phyloP scores from a whole-genome alignment of 2,329 filamentous ascomycete genomes.

The Pestalotiopsis fici region DNA sequence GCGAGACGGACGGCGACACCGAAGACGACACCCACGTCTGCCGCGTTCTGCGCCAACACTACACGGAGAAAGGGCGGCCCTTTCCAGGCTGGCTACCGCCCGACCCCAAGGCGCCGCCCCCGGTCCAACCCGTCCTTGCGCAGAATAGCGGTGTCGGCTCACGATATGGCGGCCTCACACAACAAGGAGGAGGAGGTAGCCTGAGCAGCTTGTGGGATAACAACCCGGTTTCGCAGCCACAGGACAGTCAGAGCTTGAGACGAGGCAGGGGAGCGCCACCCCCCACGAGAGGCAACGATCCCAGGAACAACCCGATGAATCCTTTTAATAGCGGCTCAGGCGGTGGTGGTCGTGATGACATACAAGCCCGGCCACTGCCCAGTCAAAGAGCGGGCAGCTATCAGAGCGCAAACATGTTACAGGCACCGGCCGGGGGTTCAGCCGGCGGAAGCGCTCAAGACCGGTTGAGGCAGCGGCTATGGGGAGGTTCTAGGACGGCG shows the following conservation, averaged over 20 bases:
- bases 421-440: constrained; percentile 40
- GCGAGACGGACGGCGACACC: constrained; percentile 69
- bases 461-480: constrained; percentile 76
- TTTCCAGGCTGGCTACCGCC: constrained; percentile 88
- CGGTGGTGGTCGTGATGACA: constrained; percentile 32
- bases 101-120: constrained; percentile 75
- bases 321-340: constrained; percentile 33
- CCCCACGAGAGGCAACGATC: constrained; percentile 26
- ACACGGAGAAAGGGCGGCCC: constrained; percentile 80
- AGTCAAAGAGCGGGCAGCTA: constrained; percentile 76
- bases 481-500: constrained; percentile 62
- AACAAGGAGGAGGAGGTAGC: constrained; percentile 36
- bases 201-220: constrained; percentile 63
- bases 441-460: constrained; percentile 71
- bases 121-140: constrained; percentile 54
- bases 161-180: constrained; percentile 51
- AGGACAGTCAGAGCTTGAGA: constrained; percentile 45
- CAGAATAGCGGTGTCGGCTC: constrained; percentile 51
- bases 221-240: constrained; percentile 33
- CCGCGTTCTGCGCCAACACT: constrained; percentile 89
- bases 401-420: constrained; percentile 50
- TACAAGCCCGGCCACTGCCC: constrained; percentile 62
- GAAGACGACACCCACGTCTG: constrained; percentile 95
- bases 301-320: constrained; percentile 35
- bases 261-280: constrained; percentile 40